Percentiles rank a stretch among this genome's conserved stretches.
Conservation (phyloP, 2,329 filamentous ascomycete species). For the Penicillium sp. region DNA sequence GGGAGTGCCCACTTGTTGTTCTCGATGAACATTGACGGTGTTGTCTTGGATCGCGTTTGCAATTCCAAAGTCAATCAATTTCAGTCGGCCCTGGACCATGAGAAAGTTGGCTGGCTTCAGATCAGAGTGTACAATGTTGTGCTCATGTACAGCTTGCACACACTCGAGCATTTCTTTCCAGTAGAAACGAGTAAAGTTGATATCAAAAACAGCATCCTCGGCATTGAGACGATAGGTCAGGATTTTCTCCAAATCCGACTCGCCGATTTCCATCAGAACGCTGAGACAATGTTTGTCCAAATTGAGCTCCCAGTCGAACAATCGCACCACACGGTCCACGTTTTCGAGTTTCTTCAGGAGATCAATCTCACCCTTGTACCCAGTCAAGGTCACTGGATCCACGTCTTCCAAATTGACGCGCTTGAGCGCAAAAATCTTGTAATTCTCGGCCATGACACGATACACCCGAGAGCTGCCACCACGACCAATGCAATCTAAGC, state of each 20-base stretch:
- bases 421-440: slow-evolving; percentile 90
- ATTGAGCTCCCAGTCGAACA: slow-evolving; percentile 92
- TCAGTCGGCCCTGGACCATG: slow-evolving; percentile 79
- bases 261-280: slow-evolving; percentile 94
- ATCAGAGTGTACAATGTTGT: slow-evolving; percentile 93
- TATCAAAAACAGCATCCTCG: slow-evolving; percentile 71
- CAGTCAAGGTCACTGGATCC: slow-evolving; percentile 74
- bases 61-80: slow-evolving; percentile 97
- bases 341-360: slow-evolving; percentile 73
- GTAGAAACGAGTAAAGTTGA: slow-evolving; percentile 90
- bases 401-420: slow-evolving; percentile 84
- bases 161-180: slow-evolving; percentile 99
- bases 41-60: slow-evolving; percentile 96
- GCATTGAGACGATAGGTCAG: slow-evolving; percentile 66
- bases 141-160: slow-evolving; percentile 77
- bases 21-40: slow-evolving; percentile 94
- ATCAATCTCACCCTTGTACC: slow-evolving; percentile 94
- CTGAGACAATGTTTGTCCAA: slow-evolving; percentile 82
- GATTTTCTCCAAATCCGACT: slow-evolving; percentile 84
- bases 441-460: slow-evolving; percentile 93
- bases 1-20: slow-evolving; percentile 89
- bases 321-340: slow-evolving; percentile 81
- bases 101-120: slow-evolving; percentile 97
- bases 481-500: slow-evolving; percentile 82
- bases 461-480: slow-evolving; percentile 94